Evolutionary conservation across 1,284 basidiomycete genomes (phyloP), one percentile per base, ranked within the genome.

Genomic region (Malassezia psittaci): DNA sequence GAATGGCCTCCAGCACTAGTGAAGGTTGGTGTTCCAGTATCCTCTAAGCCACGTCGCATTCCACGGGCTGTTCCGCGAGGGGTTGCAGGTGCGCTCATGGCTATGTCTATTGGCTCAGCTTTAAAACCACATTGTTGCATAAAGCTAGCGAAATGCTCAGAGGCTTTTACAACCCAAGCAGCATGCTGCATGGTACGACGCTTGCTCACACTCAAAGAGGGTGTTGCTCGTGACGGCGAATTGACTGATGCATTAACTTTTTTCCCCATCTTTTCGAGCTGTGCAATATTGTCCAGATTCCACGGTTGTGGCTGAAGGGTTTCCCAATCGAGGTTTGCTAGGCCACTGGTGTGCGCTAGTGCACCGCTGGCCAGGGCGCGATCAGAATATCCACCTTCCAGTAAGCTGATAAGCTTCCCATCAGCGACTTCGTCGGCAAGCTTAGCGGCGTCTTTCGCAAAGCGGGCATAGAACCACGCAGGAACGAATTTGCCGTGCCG

Each of bases 341-440:
- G 51, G 3, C 61, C 69, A 4, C 56, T 64, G 8, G 69, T 54
- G 24, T 69, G 69, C 10, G 67, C 67, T n/a, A 71, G 37, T 2
- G 67, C 61, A 15, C 64, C 90, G 61, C 86, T 88, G 12, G 80
- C 83, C 48, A 96, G 77, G 3, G 75, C 74, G 8, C 86, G 81
- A 71, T 96, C 90, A 63, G 87, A 88, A 70, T 98, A 96, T 0
- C 91, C 93, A 1, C 91, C 91, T 76, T 98, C 93, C 1, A 98
- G 81, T 0, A 96, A 85, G 60, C 87, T 89, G 19, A 96, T 79
- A 1, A 94, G 69, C 48, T 85, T 82, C 0, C 90, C 89, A 0
- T 75, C 66, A 0, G 87, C 83, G 59, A 83, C 82, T 21, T 76
- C 66, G 41, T 87, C 81, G 0, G 87, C 85, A 52, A 96, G 82